Percentiles rank a stretch among this genome's conserved stretches.
phyloP scores from a whole-genome alignment of 352 stramenopile species.

The Stephanocyclus meneghinianus region DNA sequence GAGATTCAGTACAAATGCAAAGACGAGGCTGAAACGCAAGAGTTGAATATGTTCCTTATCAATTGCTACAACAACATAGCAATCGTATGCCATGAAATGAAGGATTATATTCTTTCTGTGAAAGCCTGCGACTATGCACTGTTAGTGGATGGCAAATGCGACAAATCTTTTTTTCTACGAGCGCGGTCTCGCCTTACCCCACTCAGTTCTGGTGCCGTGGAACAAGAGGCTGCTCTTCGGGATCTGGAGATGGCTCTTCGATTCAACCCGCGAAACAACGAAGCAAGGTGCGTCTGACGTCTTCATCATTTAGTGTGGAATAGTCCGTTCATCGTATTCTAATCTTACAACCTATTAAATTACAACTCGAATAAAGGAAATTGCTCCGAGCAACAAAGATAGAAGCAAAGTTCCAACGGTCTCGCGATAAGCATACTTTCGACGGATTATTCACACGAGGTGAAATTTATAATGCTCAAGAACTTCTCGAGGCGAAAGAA shows the following conservation, averaged over 20 bases:
- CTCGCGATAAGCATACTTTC: slow-evolving; percentile 47
- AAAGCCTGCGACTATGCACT: slow-evolving; percentile 52
- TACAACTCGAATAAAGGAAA: slow-evolving; percentile 6
- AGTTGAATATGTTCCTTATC: slow-evolving; percentile 40
- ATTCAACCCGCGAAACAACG: slow-evolving; percentile 35
- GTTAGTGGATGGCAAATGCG: slow-evolving; percentile 28
- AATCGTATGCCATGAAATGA: slow-evolving; percentile 41
- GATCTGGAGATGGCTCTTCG: slow-evolving; percentile 34
- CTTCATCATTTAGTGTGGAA: neutral
- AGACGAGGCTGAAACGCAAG: slow-evolving; percentile 19
- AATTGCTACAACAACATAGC: slow-evolving; percentile 58
- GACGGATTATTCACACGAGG: slow-evolving; percentile 46
- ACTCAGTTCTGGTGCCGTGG: slow-evolving; percentile 30
- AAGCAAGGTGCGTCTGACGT: slow-evolving; percentile 1
- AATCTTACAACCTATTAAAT: neutral
- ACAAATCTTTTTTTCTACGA: slow-evolving; percentile 49
- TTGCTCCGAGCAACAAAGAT: slow-evolving; percentile 24
- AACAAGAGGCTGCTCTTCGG: slow-evolving; percentile 27
- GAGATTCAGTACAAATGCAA: slow-evolving; percentile 34
- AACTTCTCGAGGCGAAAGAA: slow-evolving; percentile 25
- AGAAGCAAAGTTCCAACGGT: slow-evolving; percentile 29
- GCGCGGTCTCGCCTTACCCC: slow-evolving; percentile 37
- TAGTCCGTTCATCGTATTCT: neutral
- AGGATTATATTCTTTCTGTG: slow-evolving; percentile 34
- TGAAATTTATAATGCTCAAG: slow-evolving; percentile 41